Percentiles rank a stretch among this genome's conserved stretches.
These are phyloP conservation scores for Parastagonospora avenae DNA, from an alignment of 2,329 filamentous ascomycete genomes.

Conservation along the genomic window DNA sequence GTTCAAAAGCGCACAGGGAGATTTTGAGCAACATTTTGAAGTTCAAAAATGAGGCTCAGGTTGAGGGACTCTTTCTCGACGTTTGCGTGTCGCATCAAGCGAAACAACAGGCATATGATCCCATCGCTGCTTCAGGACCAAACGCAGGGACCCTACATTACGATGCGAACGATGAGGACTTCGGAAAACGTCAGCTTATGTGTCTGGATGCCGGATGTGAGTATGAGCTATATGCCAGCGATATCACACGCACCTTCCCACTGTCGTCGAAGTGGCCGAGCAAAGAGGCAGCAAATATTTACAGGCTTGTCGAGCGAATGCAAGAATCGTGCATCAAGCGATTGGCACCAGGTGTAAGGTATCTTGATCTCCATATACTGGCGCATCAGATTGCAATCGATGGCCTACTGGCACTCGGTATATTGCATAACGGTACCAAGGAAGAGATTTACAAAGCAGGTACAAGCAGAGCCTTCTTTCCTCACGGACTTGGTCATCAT, in stretches of 20 bases:
- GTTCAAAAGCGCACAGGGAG: constrained; percentile 74
- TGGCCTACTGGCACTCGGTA: constrained; percentile 72
- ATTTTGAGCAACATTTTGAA: constrained; percentile 68
- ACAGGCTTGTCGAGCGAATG: constrained; percentile 80
- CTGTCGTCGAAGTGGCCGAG: constrained; percentile 71
- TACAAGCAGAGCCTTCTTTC: constrained; percentile 89
- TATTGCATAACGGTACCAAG: constrained; percentile 67
- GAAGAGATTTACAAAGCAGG: constrained; percentile 77
- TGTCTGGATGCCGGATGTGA: constrained; percentile 89
- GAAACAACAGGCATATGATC: constrained; percentile 79
- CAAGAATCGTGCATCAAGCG: constrained; percentile 73
- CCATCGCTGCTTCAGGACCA: constrained; percentile 84
- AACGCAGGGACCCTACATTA: constrained; percentile 91
- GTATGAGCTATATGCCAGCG: constrained; percentile 82
- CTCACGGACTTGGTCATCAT: constrained; percentile 89
- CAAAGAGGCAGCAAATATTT: constrained; percentile 72
- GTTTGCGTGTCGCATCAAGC: constrained; percentile 75
- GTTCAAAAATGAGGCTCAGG: constrained; percentile 78
- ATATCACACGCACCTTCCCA: constrained; percentile 88
- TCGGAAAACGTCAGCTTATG: constrained; percentile 73
- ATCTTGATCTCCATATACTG: constrained; percentile 72
- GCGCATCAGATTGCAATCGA: constrained; percentile 74
- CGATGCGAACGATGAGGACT: constrained; percentile 73
- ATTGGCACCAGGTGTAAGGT: constrained; percentile 71
- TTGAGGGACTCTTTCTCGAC: constrained; percentile 77